Evolutionary conservation across 2,329 filamentous ascomycete species (phyloP), one percentile per base, ranked within the genome.

Genomic region (Exophiala sp.): DNA sequence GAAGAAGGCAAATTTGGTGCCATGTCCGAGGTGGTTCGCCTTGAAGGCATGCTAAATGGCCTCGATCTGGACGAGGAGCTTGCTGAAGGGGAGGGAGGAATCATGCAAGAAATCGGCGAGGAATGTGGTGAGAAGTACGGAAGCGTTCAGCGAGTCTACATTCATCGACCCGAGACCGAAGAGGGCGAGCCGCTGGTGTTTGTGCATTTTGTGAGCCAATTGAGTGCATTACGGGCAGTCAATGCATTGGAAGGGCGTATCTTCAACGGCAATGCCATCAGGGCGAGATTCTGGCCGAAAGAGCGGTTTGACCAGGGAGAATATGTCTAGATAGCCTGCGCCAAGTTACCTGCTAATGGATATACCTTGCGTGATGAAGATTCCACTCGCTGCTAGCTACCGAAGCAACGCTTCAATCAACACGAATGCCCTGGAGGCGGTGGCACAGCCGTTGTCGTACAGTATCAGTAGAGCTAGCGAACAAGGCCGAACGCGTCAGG

Each of bases 101-200:
- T 98, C 43, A 83, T 91, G 60, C 91, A 97, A 70, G 90, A 96
- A 66, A 96, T 98, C 67, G 93, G 93, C 5, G 88, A 96, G 63
- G 88, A 95, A 65, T 96, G 94, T 67, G 83, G 83, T 43, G 81
- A 88, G 58, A 89, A 88, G 81, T 95, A 95, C 65, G 89, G 90
- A 13, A 79, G 81, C 38, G 85, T 95, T 3, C 86, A 94, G 67
- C 76, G 88, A 58, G 74, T 95, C 14, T 84, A 83, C 62, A 83
- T 96, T 50, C 58, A 61, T 41, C 50, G 52, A 19, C 42, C 49
- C 14, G 53, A 52, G 16, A 42, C 27, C 14, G 71, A 77, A 57
- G 74, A 73, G 42, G 69, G 65, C 41, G 70, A 66, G 53, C 70
- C 75, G 10, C 80, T 82, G 46, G 93, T 98, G 3, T 97, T 95